These are phyloP conservation scores for Camellia lanceoleosa DNA, from an alignment of 148 eudicot genomes.

Conservation along the genomic window DNA sequence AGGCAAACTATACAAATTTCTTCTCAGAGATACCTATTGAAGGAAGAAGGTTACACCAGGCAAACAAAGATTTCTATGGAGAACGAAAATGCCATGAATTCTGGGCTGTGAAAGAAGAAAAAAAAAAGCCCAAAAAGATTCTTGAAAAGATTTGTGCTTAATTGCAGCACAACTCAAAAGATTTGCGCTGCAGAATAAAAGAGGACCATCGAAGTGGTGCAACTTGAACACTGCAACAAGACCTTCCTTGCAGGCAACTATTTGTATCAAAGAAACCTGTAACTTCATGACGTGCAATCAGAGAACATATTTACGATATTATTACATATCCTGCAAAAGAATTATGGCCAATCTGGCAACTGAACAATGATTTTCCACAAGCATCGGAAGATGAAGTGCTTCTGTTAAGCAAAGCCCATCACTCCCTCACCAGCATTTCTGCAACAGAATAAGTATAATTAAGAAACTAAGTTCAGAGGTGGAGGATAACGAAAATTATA, in stretches of 20 bases:
- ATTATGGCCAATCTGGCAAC: constrained; percentile 35
- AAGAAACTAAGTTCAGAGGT: constrained; percentile 35
- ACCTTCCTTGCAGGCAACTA: background rate
- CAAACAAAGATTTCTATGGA: background rate
- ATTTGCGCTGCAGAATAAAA: background rate
- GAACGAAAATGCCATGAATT: background rate
- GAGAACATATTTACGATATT: constrained; percentile 14
- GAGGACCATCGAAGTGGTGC: background rate
- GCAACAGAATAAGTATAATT: constrained; percentile 65
- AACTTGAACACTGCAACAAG: constrained; percentile 2
- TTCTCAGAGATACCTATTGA: background rate
- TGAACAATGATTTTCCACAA: constrained; percentile 48
- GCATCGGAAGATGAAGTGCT: constrained; percentile 55
- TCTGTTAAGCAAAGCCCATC: constrained; percentile 61
- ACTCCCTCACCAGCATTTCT: constrained; percentile 72
- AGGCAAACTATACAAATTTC: background rate
- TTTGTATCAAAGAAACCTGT: constrained; percentile 6
- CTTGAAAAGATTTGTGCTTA: constrained; percentile 1
- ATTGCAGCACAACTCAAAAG: background rate
- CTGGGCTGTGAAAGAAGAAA: background rate
- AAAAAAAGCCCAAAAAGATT: constrained; percentile 1
- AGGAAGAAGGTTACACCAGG: background rate
- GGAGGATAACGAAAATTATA: constrained; percentile 39
- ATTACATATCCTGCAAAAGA: constrained; percentile 34
- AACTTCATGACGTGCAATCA: constrained; percentile 9